Evolutionary conservation across 2,329 filamentous ascomycete genomes (phyloP).

Genomic region (Tricladium varicosporioides): DNA sequence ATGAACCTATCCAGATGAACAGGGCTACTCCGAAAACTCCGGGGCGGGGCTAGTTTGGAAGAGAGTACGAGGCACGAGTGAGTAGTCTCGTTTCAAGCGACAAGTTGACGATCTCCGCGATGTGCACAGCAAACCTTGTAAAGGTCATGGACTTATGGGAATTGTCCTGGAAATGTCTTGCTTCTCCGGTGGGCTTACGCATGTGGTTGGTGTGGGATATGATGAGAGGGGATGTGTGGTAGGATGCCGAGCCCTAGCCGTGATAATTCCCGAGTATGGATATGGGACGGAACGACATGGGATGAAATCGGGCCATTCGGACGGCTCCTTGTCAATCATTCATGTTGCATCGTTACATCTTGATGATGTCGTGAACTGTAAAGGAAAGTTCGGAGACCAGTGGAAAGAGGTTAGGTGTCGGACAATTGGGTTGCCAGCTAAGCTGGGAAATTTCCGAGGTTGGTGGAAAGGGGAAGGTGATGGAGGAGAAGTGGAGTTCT

Average conservation of each 20-base stretch:
- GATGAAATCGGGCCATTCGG: not conserved
- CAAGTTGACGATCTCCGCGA: too few relatives aligned
- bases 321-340: not conserved
- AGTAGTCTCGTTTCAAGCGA: too few relatives aligned
- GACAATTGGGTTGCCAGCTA: not conserved
- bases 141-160: too few relatives aligned
- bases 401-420: not conserved
- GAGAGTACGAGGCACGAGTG: too few relatives aligned
- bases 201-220: not conserved
- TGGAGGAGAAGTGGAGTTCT: not conserved
- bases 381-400: not conserved
- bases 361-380: too few relatives aligned
- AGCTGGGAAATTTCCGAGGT: slow-evolving; percentile 13
- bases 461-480: not conserved
- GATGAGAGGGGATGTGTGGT: not conserved
- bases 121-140: too few relatives aligned
- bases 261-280: not conserved
- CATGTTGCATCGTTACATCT: not conserved
- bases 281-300: not conserved
- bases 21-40: not conserved
- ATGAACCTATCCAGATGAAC: not conserved
- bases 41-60: too few relatives aligned
- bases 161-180: not conserved
- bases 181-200: not conserved
- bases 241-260: not conserved